These are phyloP conservation scores for Simplicillium aogashimaense DNA, from an alignment of 2,329 filamentous ascomycete genomes.

Conservation along the genomic window DNA sequence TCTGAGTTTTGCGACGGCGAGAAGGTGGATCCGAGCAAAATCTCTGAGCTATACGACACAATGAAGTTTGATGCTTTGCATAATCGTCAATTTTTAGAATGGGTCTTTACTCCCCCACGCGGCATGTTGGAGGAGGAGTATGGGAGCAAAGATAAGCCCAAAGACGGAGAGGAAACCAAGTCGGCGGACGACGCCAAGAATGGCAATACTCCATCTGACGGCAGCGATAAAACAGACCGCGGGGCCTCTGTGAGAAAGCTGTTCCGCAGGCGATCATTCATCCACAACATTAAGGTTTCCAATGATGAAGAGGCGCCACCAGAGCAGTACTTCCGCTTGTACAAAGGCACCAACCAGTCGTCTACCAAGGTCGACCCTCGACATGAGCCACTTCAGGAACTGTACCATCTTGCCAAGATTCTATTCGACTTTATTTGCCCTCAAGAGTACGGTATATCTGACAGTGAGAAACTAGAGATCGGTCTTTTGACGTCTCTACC, in stretches of 20 bases:
- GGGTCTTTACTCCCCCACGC: conserved; percentile 86
- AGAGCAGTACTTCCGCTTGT: conserved; percentile 82
- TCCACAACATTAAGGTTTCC: conserved; percentile 39
- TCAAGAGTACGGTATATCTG: conserved; percentile 94
- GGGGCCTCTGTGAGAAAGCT: conserved; percentile 28
- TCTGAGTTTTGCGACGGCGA: conserved; percentile 92
- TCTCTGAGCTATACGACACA: conserved; percentile 95
- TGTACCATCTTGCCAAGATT: conserved; percentile 90
- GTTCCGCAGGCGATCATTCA: conserved; percentile 52
- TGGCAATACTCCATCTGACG: conserved; percentile 19
- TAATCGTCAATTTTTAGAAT: conserved; percentile 92
- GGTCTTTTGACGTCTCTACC: conserved; percentile 88
- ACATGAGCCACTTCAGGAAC: conserved; percentile 79
- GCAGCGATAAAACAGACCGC: conserved; percentile 30
- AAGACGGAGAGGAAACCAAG: conserved; percentile 29
- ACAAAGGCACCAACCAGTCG: conserved; percentile 63
- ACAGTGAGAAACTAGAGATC: conserved; percentile 97
- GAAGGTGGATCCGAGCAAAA: conserved; percentile 97
- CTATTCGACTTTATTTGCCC: conserved; percentile 98
- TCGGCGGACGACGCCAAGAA: conserved; percentile 29
- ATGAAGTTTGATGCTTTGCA: conserved; percentile 99
- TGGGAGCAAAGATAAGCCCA: conserved; percentile 26
- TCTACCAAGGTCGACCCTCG: conserved; percentile 68
- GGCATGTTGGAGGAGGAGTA: conserved; percentile 66
- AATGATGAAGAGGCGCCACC: conserved; percentile 43